Evolutionary conservation across 225 moss, liverwort and hornwort species (phyloP), one percentile per base, ranked within the genome.

Genomic region (Neckera pumila): DNA sequence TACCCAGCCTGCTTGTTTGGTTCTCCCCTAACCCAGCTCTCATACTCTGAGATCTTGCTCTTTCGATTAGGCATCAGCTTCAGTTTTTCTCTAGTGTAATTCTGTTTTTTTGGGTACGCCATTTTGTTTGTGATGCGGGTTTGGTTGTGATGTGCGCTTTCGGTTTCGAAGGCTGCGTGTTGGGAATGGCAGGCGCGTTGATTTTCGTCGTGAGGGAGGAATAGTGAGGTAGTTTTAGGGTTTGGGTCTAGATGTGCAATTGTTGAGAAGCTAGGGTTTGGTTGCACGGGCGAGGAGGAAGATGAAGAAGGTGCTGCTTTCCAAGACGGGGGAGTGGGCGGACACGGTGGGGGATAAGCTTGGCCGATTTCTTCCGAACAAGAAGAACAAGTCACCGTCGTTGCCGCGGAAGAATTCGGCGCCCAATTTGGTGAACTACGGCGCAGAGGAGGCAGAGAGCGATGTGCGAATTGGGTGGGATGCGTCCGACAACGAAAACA

Each of bases 321-420:
- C 77, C n/a, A 94, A 91, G 80, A 91, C 94, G 45, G 91, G 86
- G 74, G 94, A 89, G 77, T 94, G 94, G 94, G 94, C 89, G 88
- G 94, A 92, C 65, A 85, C 87, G 70, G 89, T 94, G 43, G 94
- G 94, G 82, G 92, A 91, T 22, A 94, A 88, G 73, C 72, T 94
- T 47, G 92, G 94, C 8, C 89, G 94, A 60, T 89, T 94, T 54
- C 84, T 94, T 51, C 91, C 92, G 42, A 87, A 88, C 31, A 91
- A 87, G 88, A 93, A 87, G 85, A 90, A 76, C 75, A 83, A 87
- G 78, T 77, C 73, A 31, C 81, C 86, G 31, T 33, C 86, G 36
- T 34, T 89, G 82, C 62, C 91, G 79, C 77, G 91, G 49, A 91
- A 94, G 86, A 89, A 91, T 73, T 92, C 91, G 82, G 93, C 91